Base-by-base conservation (phyloP, 1,284 basidiomycete genomes). In the Trametes sp. region DNA sequence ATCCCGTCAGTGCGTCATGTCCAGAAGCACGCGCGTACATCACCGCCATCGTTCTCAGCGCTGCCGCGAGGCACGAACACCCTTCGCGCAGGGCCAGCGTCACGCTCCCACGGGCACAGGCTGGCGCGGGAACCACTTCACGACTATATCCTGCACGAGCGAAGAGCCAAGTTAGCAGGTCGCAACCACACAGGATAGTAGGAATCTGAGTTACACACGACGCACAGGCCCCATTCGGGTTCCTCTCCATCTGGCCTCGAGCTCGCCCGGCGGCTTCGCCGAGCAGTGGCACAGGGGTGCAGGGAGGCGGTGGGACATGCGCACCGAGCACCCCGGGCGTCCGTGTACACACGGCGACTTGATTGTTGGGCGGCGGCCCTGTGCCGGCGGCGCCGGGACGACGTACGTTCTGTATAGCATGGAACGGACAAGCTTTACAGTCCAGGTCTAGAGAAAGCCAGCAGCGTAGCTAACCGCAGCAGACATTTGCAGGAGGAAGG, bases 321-420 rank as follows among this genome's bases (percentile, higher is more conserved):
- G 24, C 38, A 41, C 38, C 19, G 54, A 46, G 54, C 42, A 46
- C 29, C 26, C 54, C 54, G 54, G 46, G 44, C 14, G 13, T 11
- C 23, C 51, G 19, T 11, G 24, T 26, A 24, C 35, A 24, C 50
- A n/a, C n/a, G 51, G 51, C n/a, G 21, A 53, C 51, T 41, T 53
- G 51, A 53, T 41, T 41, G 35, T 26, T 41, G 24, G 51, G 36
- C 51, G 45, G 38, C 38, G 14, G 19, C 38, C 38, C 38, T 19
- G 38, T 41, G 29, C 14, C 29, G 19, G 29, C 28, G 48, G 46
- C 48, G 19, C 31, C 11, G 48, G 19, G 29, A 16, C n/a, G n/a
- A n/a, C n/a, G n/a, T n/a, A n/a, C n/a, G n/a, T n/a, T n/a, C n/a
- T n/a, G n/a, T n/a, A n/a, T n/a, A n/a, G n/a, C n/a, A n/a, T n/a